Evolutionary conservation across 306 rosid genomes (phyloP), one percentile per base, ranked within the genome.

Genomic region (Cucurbita ficifolia): DNA sequence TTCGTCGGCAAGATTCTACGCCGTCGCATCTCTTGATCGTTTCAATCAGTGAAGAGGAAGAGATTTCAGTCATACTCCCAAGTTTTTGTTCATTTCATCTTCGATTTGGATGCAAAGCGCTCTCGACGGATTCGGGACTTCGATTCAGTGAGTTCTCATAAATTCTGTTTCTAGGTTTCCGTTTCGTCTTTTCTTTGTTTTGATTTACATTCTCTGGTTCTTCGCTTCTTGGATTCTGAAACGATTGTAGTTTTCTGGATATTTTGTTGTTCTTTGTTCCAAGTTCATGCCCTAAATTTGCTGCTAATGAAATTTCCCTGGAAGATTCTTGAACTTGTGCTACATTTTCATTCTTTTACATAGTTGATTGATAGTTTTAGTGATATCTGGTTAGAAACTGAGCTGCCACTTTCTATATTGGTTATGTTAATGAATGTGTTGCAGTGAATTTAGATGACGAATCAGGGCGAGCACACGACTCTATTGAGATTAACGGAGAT

Each of bases 381-480:
- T 64, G 3, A 5, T 64, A 18, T 42, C 18, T 62, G 49, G 70
- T 63, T 63, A 50, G 48, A 21, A 29, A 29, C 33, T 29, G 33
- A 3, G 33, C 33, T 29, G 33, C 33, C 33, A 29, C 33, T 29
- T 45, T 45, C 54, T 46, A 24, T 50, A 2, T 68, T 45, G 50
- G 73, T 68, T 46, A 68, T 22, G 40, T 58, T 22, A 19, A 24
- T 58, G 29, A 55, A 43, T 60, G 67, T 78, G 33, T 80, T 77
- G 65, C 79, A 84, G 91, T 86, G 89, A 87, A 88, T 79, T 76
- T 81, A 82, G 88, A 82, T 76, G 84, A 77, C 75, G 88, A 75
- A 77, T 77, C 76, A 38, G 91, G 73, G 72, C 81, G 69, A 24
- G 82, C 77, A 38, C 77, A 74, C 65, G 72, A 80, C 77, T 76